phyloP scores from a whole-genome alignment of 2,329 filamentous ascomycete genomes.

The Ophidiomyces ophidiicola region DNA sequence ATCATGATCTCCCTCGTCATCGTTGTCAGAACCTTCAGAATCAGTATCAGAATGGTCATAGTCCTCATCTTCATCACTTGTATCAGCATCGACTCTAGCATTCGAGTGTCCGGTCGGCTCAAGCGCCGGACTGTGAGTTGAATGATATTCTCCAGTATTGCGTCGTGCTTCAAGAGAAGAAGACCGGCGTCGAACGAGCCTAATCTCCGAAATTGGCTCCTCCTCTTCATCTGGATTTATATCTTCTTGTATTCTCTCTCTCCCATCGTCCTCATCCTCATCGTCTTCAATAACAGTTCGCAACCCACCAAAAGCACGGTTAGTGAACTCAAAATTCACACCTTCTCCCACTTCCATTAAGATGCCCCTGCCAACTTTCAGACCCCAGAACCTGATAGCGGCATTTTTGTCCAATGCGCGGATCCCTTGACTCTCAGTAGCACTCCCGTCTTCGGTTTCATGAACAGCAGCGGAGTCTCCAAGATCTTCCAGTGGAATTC shows the following conservation, averaged over 20 bases:
- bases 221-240: slow-evolving; percentile 37
- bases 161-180: background rate
- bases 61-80: slow-evolving; percentile 6
- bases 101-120: background rate
- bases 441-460: slow-evolving; percentile 10
- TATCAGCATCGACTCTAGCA: slow-evolving; percentile 11
- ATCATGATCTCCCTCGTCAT: slow-evolving; percentile 21
- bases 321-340: slow-evolving; percentile 46
- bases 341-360: slow-evolving; percentile 45
- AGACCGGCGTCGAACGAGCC: slow-evolving; percentile 16
- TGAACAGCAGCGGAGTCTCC: slow-evolving; percentile 28
- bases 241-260: slow-evolving; percentile 39
- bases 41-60: slow-evolving; percentile 13
- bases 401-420: slow-evolving; percentile 25
- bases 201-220: slow-evolving; percentile 29
- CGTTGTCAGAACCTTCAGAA: slow-evolving; percentile 10
- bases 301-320: slow-evolving; percentile 51
- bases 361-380: slow-evolving; percentile 47
- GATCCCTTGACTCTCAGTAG: slow-evolving; percentile 14
- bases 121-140: background rate
- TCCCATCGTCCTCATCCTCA: slow-evolving; percentile 26
- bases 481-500: slow-evolving; percentile 41
- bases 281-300: slow-evolving; percentile 33
- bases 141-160: background rate
- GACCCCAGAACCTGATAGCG: slow-evolving; percentile 43